Evolutionary conservation across 129 eudicot genomes (phyloP), one percentile per base, ranked within the genome.

Genomic region (Cynara cardunculus): DNA sequence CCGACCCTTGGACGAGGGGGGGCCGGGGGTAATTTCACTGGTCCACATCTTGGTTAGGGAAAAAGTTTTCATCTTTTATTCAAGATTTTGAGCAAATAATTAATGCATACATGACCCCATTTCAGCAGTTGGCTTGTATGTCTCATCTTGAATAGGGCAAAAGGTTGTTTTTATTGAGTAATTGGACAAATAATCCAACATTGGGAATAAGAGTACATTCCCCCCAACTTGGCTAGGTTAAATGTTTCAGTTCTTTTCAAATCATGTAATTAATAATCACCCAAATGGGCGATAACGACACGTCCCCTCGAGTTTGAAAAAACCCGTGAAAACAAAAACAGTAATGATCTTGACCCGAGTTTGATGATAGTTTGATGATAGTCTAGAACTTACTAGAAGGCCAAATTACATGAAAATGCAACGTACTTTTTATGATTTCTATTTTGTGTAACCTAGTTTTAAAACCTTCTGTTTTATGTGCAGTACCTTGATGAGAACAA

Each of bases 401-500:
- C 2, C 9, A 56, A 56, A 56, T 56, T 18, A 24, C 65, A 18
- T 56, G 24, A n/a, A 56, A 56, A 56, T 56, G 65, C 24, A 56
- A n/a, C 24, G 10, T 18, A 56, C 2, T 18, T 56, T 56, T 56
- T 56, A 18, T 18, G 10, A 56, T 56, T 56, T 56, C 10, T 56
- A 56, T 56, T 56, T n/a, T 56, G 8, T 56, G 65, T 56, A 56
- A 56, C 24, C 3, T 56, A 41, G 16, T 41, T 41, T 41, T 10
- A 41, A 41, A 41, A 22, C 5, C 26, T 53, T 30, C 2, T n/a
- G 0, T 2, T 3, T 0, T 14, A 31, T 66, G 37, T 72, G 87
- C 93, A 92, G 97, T 92, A 88, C 83, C 87, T 92, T 80, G 97
- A 92, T 84, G 96, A 92, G 81, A 92, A 92, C 93, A 92, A 92